Evolutionary conservation across 768 basidiomycete genomes (phyloP).

Genomic region (Mycena indigotica): DNA sequence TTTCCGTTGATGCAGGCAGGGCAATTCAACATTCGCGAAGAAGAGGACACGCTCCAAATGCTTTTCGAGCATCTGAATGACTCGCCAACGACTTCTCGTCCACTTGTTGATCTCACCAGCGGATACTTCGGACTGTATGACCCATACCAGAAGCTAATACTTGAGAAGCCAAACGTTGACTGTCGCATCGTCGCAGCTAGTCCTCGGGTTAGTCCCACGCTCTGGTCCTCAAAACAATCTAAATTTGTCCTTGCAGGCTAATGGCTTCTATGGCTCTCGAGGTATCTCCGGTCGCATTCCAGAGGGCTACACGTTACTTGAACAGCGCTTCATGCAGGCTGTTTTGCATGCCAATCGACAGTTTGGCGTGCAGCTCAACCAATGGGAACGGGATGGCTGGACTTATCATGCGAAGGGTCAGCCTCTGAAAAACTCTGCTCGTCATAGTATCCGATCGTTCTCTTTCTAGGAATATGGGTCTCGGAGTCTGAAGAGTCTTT

Average conservation of each 20-base stretch:
- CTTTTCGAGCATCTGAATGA: constrained; percentile 57
- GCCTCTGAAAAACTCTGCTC: constrained; percentile 6
- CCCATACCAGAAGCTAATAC: constrained; percentile 73
- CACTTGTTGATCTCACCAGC: constrained; percentile 82
- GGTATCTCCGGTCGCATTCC: constrained; percentile 94
- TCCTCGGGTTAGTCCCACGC: constrained; percentile 65
- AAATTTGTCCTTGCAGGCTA: constrained; percentile 59
- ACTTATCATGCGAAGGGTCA: constrained; percentile 98
- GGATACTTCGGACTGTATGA: constrained; percentile 92
- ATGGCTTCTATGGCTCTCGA: constrained; percentile 89
- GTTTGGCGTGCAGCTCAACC: constrained; percentile 69
- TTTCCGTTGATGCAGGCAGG: constrained; percentile 90
- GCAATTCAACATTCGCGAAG: constrained; percentile 83
- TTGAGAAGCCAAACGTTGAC: constrained; percentile 56
- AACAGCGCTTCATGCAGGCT: constrained; percentile 79
- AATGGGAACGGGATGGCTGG: constrained; percentile 91
- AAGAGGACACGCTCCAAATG: constrained; percentile 62
- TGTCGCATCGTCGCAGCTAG: constrained; percentile 82
- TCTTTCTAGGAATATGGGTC: constrained; percentile 75
- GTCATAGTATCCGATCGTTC: not conserved
- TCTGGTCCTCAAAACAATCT: constrained; percentile 1
- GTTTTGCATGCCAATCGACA: constrained; percentile 49
- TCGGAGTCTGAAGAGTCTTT: constrained; percentile 53
- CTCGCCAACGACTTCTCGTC: constrained; percentile 29
- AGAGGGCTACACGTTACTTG: constrained; percentile 89